Percentiles rank a stretch among this genome's conserved stretches.
phyloP scores from a whole-genome alignment of 495 filamentous ascomycete species.

The Trichoderma parareesei region DNA sequence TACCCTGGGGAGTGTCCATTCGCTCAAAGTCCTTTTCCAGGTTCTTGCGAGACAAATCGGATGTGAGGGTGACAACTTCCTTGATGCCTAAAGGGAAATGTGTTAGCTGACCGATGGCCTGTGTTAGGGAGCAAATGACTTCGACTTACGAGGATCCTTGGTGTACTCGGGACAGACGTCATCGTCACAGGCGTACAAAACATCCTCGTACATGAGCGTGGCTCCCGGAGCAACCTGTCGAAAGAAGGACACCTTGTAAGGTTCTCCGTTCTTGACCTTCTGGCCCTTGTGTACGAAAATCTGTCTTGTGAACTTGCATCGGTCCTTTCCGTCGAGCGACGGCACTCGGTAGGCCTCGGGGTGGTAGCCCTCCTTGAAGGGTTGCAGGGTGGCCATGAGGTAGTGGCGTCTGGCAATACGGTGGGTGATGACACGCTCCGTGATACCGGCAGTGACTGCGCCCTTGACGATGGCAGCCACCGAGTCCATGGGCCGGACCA shows the following conservation, averaged over 20 bases:
- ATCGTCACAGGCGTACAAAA: slow-evolving; percentile 95
- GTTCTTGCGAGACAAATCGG: slow-evolving; percentile 94
- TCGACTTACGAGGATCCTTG: slow-evolving; percentile 91
- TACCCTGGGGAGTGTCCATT: slow-evolving; percentile 98
- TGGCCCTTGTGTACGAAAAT: slow-evolving; percentile 99
- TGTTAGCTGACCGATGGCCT: background rate
- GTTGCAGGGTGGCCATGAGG: slow-evolving; percentile 97
- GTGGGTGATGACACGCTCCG: slow-evolving; percentile 89
- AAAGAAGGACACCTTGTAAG: slow-evolving; percentile 98
- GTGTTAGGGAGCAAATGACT: background rate
- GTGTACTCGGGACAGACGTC: slow-evolving; percentile 98
- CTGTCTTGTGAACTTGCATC: slow-evolving; percentile 97
- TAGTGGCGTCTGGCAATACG: slow-evolving; percentile 98
- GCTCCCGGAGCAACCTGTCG: slow-evolving; percentile 94
- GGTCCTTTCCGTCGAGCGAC: slow-evolving; percentile 90
- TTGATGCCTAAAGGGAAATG: slow-evolving; percentile 67
- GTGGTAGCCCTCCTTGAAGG: slow-evolving; percentile 98
- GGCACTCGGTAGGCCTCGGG: slow-evolving; percentile 97
- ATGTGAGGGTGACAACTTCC: slow-evolving; percentile 96
- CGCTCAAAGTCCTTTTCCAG: slow-evolving; percentile 98
- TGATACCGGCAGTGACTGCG: slow-evolving; percentile 82
- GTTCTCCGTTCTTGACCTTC: slow-evolving; percentile 96
- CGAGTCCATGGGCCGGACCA: slow-evolving; percentile 70
- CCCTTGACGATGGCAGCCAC: slow-evolving; percentile 72
- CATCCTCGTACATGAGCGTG: slow-evolving; percentile 98